Base-by-base conservation (phyloP, 192 early-diverging fungal species). In the Entomortierella parvispora region DNA sequence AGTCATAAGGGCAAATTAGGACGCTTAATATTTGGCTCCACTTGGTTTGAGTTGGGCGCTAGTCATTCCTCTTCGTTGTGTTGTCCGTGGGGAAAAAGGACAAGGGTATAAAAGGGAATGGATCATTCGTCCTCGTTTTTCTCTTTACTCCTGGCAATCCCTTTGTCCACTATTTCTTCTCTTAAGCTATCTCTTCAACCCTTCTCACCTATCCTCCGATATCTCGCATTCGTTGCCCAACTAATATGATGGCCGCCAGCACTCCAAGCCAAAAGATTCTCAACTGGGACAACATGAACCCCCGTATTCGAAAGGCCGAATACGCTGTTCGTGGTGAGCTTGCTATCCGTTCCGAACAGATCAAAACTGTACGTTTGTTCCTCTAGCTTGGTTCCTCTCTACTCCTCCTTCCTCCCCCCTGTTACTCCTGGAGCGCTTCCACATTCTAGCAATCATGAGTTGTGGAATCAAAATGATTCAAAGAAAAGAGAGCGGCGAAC, bases 281-380 rank as follows among this genome's bases (percentile, higher is more conserved):
- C 34, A 91, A 86, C 18, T 37, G 84, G 14, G 85, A 89, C 26
- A 88, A 84, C 15, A 92, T 95, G 83, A 93, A 93, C 74, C 88
- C 90, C 42, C 79, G 82, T 20, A 71, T 96, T 49, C 86, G 83
- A 62, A 84, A 87, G 14, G 91, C 93, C 52, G 93, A 98, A 80
- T 99, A 99, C 72, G 96, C 97, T 28, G 96, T 99, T 10, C 90
- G 97, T 52, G 97, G 97, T 23, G 95, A 91, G 63, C 87, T 97
- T 25, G 96, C 97, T 26, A 97, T 99, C 65, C 88, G 91, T 14
- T 94, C 96, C 4, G 97, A 99, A 56, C 84, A 92, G 69, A 84
- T 98, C 45, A 82, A 78, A 46, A 81, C 25, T 11, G 74, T 77
- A 68, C 58, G 74, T 67, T 22, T 6, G 17, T 23, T 47, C 6